A percentile compares a stretch with the other conserved stretches of the same genome.
Evolutionary conservation across 176 grass and related monocot species (phyloP).

Genomic region (Tillandsia leiboldiana): DNA sequence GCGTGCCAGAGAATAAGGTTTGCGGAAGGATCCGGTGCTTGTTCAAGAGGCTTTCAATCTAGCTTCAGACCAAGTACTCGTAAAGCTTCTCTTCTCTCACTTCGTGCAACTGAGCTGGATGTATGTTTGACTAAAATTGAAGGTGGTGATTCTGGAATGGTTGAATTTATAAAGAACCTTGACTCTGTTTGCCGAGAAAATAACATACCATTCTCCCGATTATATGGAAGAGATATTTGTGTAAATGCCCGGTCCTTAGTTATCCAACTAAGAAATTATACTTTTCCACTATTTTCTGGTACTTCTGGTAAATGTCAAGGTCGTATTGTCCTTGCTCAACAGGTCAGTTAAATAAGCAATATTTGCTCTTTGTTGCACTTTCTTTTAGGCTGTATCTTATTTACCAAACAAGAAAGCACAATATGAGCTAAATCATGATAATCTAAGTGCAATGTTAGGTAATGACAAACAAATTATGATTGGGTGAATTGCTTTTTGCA

Average conservation of each 20-base stretch:
- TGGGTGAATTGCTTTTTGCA: constrained; percentile 23
- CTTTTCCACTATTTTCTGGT: constrained; percentile 74
- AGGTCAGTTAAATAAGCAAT: constrained; percentile 32
- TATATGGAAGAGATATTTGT: constrained; percentile 90
- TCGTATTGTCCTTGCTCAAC: constrained; percentile 87
- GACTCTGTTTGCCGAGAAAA: constrained; percentile 70
- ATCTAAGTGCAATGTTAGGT: too few relatives aligned
- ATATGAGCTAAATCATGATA: too few relatives aligned
- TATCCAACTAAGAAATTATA: constrained; percentile 89
- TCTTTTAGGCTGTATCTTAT: background rate
- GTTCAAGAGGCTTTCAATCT: constrained; percentile 72
- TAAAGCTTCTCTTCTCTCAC: constrained; percentile 88
- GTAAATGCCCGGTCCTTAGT: constrained; percentile 72
- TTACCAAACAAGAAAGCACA: background rate
- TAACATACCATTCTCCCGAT: constrained; percentile 84
- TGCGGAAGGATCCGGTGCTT: constrained; percentile 77
- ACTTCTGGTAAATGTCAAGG: constrained; percentile 70
- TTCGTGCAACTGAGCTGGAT: constrained; percentile 86
- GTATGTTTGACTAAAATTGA: constrained; percentile 68
- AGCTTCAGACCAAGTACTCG: constrained; percentile 66
- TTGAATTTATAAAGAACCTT: constrained; percentile 80
- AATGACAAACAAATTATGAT: background rate
- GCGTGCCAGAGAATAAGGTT: constrained; percentile 69
- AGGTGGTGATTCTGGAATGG: constrained; percentile 77
- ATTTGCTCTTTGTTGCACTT: background rate